A percentile compares a stretch with the other conserved stretches of the same genome.
These are phyloP conservation scores for Dendrocalamus latiflorus DNA, from an alignment of 202 grass and related monocot species.

Conservation along the genomic window DNA sequence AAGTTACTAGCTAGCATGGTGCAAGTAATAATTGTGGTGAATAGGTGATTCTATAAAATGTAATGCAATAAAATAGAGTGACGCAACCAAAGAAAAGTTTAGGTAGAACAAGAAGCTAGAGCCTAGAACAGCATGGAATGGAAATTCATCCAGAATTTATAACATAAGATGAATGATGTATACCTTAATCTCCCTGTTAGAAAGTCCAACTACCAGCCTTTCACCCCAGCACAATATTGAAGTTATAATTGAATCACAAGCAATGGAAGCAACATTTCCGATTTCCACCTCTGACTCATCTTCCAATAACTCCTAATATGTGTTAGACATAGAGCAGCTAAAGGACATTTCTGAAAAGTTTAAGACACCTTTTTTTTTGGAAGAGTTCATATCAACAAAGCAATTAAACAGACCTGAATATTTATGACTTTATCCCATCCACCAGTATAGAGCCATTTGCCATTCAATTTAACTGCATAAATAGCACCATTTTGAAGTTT, in stretches of 20 bases:
- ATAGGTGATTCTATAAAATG: background rate
- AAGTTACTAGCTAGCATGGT: slow-evolving; percentile 6
- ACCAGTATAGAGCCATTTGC: slow-evolving; percentile 68
- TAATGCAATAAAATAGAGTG: background rate
- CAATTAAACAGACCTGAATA: slow-evolving; percentile 53
- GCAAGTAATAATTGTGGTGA: slow-evolving; percentile 9
- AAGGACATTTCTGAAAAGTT: background rate
- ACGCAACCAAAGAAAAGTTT: background rate
- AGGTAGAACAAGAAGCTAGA: background rate
- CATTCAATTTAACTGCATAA: slow-evolving; percentile 59
- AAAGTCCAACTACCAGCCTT: slow-evolving; percentile 67
- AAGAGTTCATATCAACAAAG: background rate
- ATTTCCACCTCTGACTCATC: slow-evolving; percentile 67
- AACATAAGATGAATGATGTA: background rate
- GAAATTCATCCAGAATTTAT: background rate
- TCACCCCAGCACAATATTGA: slow-evolving; percentile 57
- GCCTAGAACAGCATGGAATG: background rate
- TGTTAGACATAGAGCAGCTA: background rate
- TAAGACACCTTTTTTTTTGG: background rate
- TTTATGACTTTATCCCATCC: slow-evolving; percentile 81
- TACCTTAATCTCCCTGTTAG: slow-evolving; percentile 89
- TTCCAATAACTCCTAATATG: slow-evolving; percentile 56
- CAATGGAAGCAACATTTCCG: slow-evolving; percentile 55
- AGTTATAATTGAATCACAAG: slow-evolving; percentile 73
- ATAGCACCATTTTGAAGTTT: slow-evolving; percentile 70